Evolutionary conservation across 2,329 filamentous ascomycete genomes (phyloP), one percentile per base, ranked within the genome.

Genomic region (Aphanocladium album): DNA sequence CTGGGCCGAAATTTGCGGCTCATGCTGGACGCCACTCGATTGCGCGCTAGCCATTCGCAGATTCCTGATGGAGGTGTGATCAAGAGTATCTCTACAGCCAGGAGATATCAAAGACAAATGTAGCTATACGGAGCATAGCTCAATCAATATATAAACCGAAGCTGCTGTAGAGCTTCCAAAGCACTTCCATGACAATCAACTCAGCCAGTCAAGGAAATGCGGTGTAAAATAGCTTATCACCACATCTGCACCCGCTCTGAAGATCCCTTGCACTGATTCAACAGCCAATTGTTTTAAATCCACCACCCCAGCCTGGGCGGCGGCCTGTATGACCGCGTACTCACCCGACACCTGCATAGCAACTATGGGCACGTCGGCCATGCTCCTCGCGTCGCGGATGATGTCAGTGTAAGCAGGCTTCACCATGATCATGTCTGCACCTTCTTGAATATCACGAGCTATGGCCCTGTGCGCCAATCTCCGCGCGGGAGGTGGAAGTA

Each of bases 271-370:
- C 14, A 14, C 39, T 16, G 51, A 37, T 23, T 54, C 51, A 39
- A 54, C 39, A 11, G 51, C 51, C 35, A 54, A 33, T 39, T 54
- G 30, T 16, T 27, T 35, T 30, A 54, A 21, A 25, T n/a, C 35
- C 27, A 54, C 27, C 27, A 54, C 51, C 19, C 51, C 51, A 19
- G 51, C 51, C 27, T 54, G 27, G 11, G 51, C 51, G 12, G 30
- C 51, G 3, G 51, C 51, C 21, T 54, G 51, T 39, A 54, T 54
- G 17, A 54, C n/a, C 14, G 51, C 51, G 23, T 37, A 54, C 35
- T 54, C 51, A 23, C 51, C 51, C 27, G 51, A 54, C 27, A 54
- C 51, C 35, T 54, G 51, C 51, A 54, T 54, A n/a, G 51, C 51
- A 11, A 39, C 35, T 16, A 54, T 23, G 11, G 51, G 51, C 9